Base-by-base conservation (phyloP, 2,329 filamentous ascomycete species). In the Fusarium nematophilum region DNA sequence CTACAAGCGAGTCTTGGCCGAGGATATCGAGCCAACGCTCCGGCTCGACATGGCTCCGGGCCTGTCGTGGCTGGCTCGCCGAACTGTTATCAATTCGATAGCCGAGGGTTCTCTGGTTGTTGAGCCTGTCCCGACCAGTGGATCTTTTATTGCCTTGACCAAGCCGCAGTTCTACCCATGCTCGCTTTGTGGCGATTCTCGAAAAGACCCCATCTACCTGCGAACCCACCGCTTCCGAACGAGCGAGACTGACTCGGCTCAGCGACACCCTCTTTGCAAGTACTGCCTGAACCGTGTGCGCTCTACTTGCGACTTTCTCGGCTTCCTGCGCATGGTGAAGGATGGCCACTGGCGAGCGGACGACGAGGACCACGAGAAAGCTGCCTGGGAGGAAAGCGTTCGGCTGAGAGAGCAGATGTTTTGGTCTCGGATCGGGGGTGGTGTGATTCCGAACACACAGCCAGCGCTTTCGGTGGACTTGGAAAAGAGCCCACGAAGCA, bases 21-120 rank as follows among this genome's bases (percentile, higher is more conserved):
- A 99, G 74, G 95, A 99, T 70, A 92, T 99, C 52, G 95, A 99
- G 72, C 95, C 95, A 1, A 97, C 95, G 0, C 79, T 99, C 9
- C 88, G 95, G 34, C 84, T 99, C 4, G 95, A 99, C 73, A 84
- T 87, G 3, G 93, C 95, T 0, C 95, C 95, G 0, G 92, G 93
- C 0, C 85, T 99, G 23, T 97, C 93, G 1, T 99, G 95, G 92
- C 84, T 99, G 39, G 93, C 92, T 42, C 90, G 94, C 38, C 88
- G 95, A 53, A 91, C 90, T 6, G 93, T 98, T 5, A 76, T 97
- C 30, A 90, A 85, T 57, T 89, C 92, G 46, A 90, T 99, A 64
- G 90, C 90, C 15, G 91, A 96, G 30, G 94, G 94, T 9, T 90
- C 87, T 9, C 81, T 99, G 15, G 88, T 97, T 4, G 93, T 99